phyloP scores from a whole-genome alignment of 441 rosid genomes.

The Mallotus japonicus region DNA sequence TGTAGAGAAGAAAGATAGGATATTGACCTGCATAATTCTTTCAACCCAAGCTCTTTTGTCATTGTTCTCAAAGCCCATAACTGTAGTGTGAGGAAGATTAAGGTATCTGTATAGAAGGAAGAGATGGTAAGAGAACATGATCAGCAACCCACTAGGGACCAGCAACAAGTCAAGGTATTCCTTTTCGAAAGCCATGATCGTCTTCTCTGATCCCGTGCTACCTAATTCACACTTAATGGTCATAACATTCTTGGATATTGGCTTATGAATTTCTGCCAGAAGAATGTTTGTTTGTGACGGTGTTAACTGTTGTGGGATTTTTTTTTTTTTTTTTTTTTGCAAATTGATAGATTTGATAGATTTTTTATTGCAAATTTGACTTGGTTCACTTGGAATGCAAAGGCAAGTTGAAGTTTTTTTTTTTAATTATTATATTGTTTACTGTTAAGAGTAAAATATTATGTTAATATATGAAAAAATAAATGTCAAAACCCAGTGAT shows the following conservation, averaged over 20 bases:
- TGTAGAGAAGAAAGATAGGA: background rate
- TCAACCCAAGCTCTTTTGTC: slow-evolving; percentile 37
- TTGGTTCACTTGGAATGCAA: slow-evolving; percentile 3
- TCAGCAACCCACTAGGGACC: slow-evolving; percentile 33
- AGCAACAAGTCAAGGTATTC: slow-evolving; percentile 29
- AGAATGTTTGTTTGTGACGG: background rate
- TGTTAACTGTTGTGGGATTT: background rate
- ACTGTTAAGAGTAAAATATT: background rate
- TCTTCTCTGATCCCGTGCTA: too few species aligned
- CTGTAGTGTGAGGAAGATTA: slow-evolving; percentile 34
- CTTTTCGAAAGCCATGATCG: slow-evolving; percentile 26
- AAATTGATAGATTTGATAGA: too few species aligned
- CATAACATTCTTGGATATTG: background rate
- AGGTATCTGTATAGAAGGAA: slow-evolving; percentile 31
- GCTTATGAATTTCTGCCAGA: background rate
- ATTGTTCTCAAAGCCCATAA: slow-evolving; percentile 40
- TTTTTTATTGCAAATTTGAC: background rate
- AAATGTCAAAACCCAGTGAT: too few species aligned
- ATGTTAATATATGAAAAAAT: too few species aligned
- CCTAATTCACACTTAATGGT: background rate
- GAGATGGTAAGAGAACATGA: slow-evolving; percentile 36
- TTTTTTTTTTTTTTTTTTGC: background rate
- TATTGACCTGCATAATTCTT: slow-evolving; percentile 38
- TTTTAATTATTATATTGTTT: background rate
- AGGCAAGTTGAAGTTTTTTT: slow-evolving; percentile 16